Evolutionary conservation across 2,329 filamentous ascomycete species (phyloP).

Genomic region (Penicillium janthinellum): DNA sequence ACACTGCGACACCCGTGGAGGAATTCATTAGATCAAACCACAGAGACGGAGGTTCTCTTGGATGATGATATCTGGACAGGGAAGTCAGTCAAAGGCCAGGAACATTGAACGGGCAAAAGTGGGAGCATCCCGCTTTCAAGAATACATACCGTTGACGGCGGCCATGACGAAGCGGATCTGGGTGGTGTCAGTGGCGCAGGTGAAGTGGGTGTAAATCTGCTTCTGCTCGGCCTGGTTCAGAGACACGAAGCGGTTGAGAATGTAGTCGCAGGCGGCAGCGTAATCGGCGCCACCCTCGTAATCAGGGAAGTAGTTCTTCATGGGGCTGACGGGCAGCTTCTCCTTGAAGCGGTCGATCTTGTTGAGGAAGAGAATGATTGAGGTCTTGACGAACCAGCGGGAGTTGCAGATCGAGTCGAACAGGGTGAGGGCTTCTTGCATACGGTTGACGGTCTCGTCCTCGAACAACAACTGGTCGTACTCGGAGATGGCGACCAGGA

Average conservation of each 20-base stretch:
- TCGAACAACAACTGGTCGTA: constrained; percentile 96
- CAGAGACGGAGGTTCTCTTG: constrained; percentile 98
- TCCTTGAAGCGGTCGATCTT: constrained; percentile 76
- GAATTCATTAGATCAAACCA: constrained; percentile 78
- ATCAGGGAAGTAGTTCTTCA: constrained; percentile 76
- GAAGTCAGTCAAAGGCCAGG: constrained; percentile 12
- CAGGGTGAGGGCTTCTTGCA: constrained; percentile 71
- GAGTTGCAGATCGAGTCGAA: constrained; percentile 75
- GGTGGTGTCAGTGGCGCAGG: constrained; percentile 96
- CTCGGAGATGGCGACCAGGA: constrained; percentile 94
- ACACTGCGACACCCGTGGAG: constrained; percentile 30
- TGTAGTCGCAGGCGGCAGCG: constrained; percentile 94
- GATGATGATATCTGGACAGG: constrained; percentile 88
- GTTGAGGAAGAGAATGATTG: constrained; percentile 73
- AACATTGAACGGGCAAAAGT: background rate
- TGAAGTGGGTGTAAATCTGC: constrained; percentile 99
- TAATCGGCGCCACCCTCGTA: constrained; percentile 95
- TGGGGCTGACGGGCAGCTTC: constrained; percentile 71
- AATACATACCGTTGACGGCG: constrained; percentile 84
- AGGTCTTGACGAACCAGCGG: constrained; percentile 72
- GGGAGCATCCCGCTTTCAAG: background rate
- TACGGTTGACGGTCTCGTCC: constrained; percentile 85
- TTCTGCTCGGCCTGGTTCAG: constrained; percentile 99
- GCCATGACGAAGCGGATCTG: constrained; percentile 99
- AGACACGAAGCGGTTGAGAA: constrained; percentile 96